Conservation (phyloP, 2,329 filamentous ascomycete genomes). For the Niveomyces coronatus region DNA sequence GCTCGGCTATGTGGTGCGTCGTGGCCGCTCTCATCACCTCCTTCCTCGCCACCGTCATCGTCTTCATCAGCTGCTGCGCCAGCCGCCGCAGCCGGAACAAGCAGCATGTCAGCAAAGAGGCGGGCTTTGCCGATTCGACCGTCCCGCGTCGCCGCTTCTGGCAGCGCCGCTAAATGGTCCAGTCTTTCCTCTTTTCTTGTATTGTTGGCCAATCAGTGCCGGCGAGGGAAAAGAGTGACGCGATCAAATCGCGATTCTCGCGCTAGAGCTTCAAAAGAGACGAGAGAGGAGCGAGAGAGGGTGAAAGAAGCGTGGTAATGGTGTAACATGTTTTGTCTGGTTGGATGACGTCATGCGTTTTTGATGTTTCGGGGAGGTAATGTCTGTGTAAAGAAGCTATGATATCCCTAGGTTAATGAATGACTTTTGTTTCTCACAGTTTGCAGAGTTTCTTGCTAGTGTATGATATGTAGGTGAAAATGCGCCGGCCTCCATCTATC, state of each 20-base stretch:
- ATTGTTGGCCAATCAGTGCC: neutral
- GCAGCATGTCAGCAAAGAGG: conserved; percentile 16
- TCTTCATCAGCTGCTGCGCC: conserved; percentile 53
- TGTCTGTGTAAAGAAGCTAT: conserved; percentile 7
- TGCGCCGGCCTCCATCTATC: too few relatives aligned
- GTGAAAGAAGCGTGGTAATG: conserved; percentile 7
- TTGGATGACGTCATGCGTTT: conserved; percentile 5
- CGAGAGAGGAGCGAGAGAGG: neutral
- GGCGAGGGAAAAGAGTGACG: too few relatives aligned
- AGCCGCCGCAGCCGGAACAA: conserved; percentile 29
- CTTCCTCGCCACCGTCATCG: conserved; percentile 43
- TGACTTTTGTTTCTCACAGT: conserved; percentile 1
- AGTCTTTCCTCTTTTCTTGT: neutral
- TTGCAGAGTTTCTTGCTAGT: conserved; percentile 7
- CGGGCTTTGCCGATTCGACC: conserved; percentile 15
- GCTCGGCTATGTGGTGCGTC: conserved; percentile 47
- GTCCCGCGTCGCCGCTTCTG: conserved; percentile 7
- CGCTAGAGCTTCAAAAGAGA: too few relatives aligned
- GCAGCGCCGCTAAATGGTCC: conserved; percentile 11
- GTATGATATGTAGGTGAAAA: too few relatives aligned
- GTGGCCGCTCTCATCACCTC: conserved; percentile 45
- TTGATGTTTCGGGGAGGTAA: neutral
- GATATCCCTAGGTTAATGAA: conserved; percentile 7
- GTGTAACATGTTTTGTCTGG: conserved; percentile 5
- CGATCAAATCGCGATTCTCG: too few relatives aligned